Evolutionary conservation across 768 basidiomycete genomes (phyloP).

Genomic region (Suillus americanus): DNA sequence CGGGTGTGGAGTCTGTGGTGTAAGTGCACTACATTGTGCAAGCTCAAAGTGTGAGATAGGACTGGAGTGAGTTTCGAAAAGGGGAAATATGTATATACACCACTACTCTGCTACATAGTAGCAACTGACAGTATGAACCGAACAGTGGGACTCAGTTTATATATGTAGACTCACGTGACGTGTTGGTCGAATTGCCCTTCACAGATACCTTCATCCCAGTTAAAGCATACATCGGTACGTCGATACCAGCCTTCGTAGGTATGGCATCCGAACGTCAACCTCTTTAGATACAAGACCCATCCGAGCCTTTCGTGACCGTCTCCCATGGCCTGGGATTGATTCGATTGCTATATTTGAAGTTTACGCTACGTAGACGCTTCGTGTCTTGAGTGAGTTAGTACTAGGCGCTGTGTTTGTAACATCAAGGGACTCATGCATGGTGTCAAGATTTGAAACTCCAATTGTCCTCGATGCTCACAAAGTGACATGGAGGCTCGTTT

Average conservation of each 20-base stretch:
- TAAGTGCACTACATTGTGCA: too few species aligned
- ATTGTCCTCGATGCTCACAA: not conserved
- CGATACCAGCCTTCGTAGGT: not conserved
- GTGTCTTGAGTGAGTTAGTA: too few species aligned
- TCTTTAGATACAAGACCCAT: not conserved
- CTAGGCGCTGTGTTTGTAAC: not conserved
- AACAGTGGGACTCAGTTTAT: too few species aligned
- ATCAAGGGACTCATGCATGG: not conserved
- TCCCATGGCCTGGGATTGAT: not conserved
- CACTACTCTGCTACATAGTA: too few species aligned
- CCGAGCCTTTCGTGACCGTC: not conserved
- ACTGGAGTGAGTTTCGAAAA: too few species aligned
- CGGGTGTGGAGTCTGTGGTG: constrained; percentile 20
- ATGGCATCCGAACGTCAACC: not conserved
- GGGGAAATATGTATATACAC: too few species aligned
- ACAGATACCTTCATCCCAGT: too few species aligned
- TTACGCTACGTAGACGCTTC: too few species aligned
- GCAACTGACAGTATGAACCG: too few species aligned
- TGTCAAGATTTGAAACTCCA: not conserved
- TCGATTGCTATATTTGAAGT: not conserved
- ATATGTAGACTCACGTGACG: too few species aligned
- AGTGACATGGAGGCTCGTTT: not conserved
- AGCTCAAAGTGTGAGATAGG: too few species aligned
- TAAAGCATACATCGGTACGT: not conserved
- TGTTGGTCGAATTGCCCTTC: too few species aligned